These are phyloP conservation scores for Trichophyton benhamiae DNA, from an alignment of 2,329 filamentous ascomycete species.

Conservation along the genomic window DNA sequence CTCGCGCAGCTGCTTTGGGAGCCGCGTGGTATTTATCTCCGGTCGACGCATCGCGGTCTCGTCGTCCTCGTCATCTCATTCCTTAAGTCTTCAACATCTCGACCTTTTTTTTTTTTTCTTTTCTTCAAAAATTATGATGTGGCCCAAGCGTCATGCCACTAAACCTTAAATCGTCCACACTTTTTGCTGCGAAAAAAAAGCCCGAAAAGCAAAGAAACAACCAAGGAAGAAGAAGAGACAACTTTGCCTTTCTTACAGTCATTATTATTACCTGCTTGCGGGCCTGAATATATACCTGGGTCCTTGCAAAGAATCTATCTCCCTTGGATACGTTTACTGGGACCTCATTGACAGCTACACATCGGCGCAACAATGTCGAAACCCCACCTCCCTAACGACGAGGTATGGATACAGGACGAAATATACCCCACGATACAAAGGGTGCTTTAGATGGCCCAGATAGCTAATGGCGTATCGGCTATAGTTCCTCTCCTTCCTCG, in stretches of 20 bases:
- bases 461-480: not conserved
- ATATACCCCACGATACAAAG: not conserved
- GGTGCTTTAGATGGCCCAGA: not conserved
- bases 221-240: not conserved
- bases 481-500: conserved; percentile 34
- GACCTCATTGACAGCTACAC: not conserved
- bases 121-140: conserved; percentile 5
- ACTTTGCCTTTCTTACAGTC: not conserved
- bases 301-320: not conserved
- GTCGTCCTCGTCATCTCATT: not conserved
- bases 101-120: not conserved
- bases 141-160: conserved; percentile 13
- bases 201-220: not conserved
- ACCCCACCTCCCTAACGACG: conserved; percentile 29
- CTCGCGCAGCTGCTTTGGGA: conserved; percentile 28
- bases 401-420: conserved; percentile 22
- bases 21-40: conserved; percentile 30
- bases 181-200: not conserved
- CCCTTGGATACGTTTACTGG: not conserved
- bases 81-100: too few species aligned
- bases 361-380: conserved; percentile 7
- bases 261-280: not conserved
- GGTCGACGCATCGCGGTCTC: conserved; percentile 24
- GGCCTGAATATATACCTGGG: not conserved
- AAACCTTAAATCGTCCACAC: conserved; percentile 3